Conservation (phyloP, 106 monocot genomes). For the Xerophyta viscosa region DNA sequence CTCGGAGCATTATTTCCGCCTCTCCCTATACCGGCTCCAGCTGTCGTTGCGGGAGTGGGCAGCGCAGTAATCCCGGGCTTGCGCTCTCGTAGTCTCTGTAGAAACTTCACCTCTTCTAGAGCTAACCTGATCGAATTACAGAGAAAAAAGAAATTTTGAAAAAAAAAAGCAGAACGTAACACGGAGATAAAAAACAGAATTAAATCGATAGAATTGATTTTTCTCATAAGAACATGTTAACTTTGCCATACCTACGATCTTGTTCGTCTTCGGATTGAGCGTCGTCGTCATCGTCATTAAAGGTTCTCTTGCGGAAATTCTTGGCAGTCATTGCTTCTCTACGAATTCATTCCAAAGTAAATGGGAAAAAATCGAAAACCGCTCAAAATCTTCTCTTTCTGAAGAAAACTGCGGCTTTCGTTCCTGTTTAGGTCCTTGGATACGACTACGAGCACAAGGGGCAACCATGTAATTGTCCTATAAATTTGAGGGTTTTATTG, state of each 20-base stretch:
- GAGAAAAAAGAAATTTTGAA: not conserved
- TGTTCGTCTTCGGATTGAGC: conserved; percentile 21
- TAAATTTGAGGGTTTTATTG: too few species aligned
- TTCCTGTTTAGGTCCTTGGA: too few species aligned
- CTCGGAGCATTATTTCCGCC: not conserved
- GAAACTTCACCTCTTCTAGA: conserved; percentile 82
- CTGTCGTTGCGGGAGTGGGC: not conserved
- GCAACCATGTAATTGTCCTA: too few species aligned
- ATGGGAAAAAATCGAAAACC: too few species aligned
- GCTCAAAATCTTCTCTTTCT: too few species aligned
- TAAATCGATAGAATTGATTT: too few species aligned
- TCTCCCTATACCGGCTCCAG: conserved; percentile 9
- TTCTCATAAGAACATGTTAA: too few species aligned
- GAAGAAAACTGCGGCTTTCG: too few species aligned
- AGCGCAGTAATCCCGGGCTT: conserved; percentile 67
- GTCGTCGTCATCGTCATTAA: conserved; percentile 7
- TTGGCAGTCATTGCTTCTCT: not conserved
- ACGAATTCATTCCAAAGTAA: too few species aligned
- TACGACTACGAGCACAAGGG: too few species aligned
- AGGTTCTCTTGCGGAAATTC: conserved; percentile 15
- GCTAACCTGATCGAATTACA: conserved; percentile 31
- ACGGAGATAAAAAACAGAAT: too few species aligned
- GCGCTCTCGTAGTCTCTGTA: conserved; percentile 91
- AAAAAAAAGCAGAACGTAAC: too few species aligned
- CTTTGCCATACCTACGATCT: conserved; percentile 17